Evolutionary conservation across 352 stramenopile genomes (phyloP).

Genomic region (Salisapilia sapeloensis): DNA sequence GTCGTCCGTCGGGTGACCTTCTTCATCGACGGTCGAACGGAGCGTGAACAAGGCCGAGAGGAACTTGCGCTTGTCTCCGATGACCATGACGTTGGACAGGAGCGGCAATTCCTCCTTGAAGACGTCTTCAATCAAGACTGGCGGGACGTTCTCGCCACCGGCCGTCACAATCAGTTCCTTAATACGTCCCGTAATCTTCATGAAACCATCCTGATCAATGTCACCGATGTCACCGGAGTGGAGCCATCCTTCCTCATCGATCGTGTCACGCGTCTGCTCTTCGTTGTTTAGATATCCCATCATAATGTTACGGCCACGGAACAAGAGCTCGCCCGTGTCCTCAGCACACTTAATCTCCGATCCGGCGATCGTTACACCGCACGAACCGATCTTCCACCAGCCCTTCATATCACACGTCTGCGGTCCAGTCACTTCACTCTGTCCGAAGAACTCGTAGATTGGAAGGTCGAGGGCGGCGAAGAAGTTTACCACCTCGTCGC

Average conservation of each 20-base stretch:
- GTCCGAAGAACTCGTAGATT: constrained; percentile 88
- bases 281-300: constrained; percentile 80
- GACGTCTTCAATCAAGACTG: constrained; percentile 83
- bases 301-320: constrained; percentile 75
- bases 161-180: constrained; percentile 93
- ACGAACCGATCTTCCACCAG: constrained; percentile 82
- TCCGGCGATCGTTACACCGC: constrained; percentile 59
- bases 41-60: constrained; percentile 80
- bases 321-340: constrained; percentile 57
- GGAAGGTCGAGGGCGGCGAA: constrained; percentile 90
- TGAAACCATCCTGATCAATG: constrained; percentile 85
- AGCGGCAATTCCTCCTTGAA: constrained; percentile 79
- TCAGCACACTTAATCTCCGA: constrained; percentile 33
- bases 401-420: constrained; percentile 56
- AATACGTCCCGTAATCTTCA: constrained; percentile 90
- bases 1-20: constrained; percentile 70
- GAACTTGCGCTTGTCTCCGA: constrained; percentile 90
- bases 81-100: constrained; percentile 85
- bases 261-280: constrained; percentile 69
- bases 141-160: constrained; percentile 91
- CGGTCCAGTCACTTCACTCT: constrained; percentile 83
- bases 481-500: constrained; percentile 87
- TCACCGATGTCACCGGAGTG: constrained; percentile 88
- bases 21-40: constrained; percentile 52
- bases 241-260: constrained; percentile 87